Percentiles rank a stretch among this genome's conserved stretches.
phyloP scores from a whole-genome alignment of 75 land plant species.

The Larix kaempferi region DNA sequence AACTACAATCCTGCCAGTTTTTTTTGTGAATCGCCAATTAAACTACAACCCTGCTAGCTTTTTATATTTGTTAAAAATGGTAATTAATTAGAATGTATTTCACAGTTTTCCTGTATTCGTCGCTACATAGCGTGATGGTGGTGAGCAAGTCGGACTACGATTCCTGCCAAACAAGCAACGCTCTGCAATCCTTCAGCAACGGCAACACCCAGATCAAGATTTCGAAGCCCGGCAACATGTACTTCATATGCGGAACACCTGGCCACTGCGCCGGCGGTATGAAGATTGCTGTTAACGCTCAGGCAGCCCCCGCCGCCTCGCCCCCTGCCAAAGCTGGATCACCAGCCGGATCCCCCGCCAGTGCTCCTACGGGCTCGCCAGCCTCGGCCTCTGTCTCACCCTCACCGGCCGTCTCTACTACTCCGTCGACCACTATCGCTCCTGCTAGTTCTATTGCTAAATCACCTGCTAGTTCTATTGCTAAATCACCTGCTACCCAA shows the following conservation, averaged over 20 bases:
- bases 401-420: background rate
- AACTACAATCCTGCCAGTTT: too few species aligned
- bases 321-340: background rate
- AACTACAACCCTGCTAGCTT: too few species aligned
- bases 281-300: slow-evolving; percentile 26
- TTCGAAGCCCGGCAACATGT: slow-evolving; percentile 22
- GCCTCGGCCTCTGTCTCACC: background rate
- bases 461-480: too few species aligned
- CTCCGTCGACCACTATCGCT: too few species aligned
- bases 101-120: slow-evolving; percentile 30
- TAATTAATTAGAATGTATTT: too few species aligned
- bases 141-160: slow-evolving; percentile 28
- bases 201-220: slow-evolving; percentile 22
- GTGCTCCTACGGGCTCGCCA: background rate
- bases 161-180: slow-evolving; percentile 13
- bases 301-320: background rate
- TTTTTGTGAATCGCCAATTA: too few species aligned
- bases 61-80: too few species aligned
- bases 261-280: slow-evolving; percentile 45
- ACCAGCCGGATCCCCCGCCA: background rate
- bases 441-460: too few species aligned
- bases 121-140: slow-evolving; percentile 24
- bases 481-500: too few species aligned
- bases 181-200: background rate
- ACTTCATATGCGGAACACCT: slow-evolving; percentile 39